Evolutionary conservation across 2,329 filamentous ascomycete species (phyloP), one percentile per base, ranked within the genome.

Genomic region (Aulographum hederae): DNA sequence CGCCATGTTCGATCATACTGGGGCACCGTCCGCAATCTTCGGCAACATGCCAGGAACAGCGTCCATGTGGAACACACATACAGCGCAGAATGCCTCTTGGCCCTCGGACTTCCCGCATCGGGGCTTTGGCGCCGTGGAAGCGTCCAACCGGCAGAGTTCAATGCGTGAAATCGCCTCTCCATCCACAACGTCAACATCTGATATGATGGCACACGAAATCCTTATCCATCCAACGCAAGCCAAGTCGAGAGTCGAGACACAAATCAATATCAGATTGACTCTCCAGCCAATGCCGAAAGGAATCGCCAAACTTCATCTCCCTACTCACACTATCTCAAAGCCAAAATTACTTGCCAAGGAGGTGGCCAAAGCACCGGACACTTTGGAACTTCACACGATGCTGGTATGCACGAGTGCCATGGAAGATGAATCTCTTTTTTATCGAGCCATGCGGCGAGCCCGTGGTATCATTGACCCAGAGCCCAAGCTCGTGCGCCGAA

Each of bases 211-310:
- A n/a, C n/a, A n/a, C n/a, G n/a, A n/a, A n/a, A n/a, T n/a, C n/a
- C n/a, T n/a, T n/a, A n/a, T n/a, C n/a, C n/a, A n/a, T n/a, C 34
- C 34, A 18, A 13, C 35, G 13, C 25, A 26, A 5, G n/a, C 51
- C 34, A 95, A 94, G 54, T 93, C 85, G 12, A 74, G 89, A 15
- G 89, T 95, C 13, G 89, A 98, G 58, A 95, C 89, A 0, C 89
- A 95, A 49, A 94, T 95, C 42, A 80, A 79, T 6, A 81, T 94
- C 42, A 76, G 76, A 44, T 65, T 95, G 53, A 78, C 74, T 0
- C 55, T 95, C 25, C 75, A 73, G 35, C 73, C 78, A 14, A 60
- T 92, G 29, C 84, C 85, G 2, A 58, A 65, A 1, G 77, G 78
- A 8, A 70, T 85, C 35, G 79, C 76, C 39, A 81, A 77, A 48